Evolutionary conservation across 2,329 filamentous ascomycete species (phyloP).

Genomic region (Ophiosphaerella narmari): DNA sequence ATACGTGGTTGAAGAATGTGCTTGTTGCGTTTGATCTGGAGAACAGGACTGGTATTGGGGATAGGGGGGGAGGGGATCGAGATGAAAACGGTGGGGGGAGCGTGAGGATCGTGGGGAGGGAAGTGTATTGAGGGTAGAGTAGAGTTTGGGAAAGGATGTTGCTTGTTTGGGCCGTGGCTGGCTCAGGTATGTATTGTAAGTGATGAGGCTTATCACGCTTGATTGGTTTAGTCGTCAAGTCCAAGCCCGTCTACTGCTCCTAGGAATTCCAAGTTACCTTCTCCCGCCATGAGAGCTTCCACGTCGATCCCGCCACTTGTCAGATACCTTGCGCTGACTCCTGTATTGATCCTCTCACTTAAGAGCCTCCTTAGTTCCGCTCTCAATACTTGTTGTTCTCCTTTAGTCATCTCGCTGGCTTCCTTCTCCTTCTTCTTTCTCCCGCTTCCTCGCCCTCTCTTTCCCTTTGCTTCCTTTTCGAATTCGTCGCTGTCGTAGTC

Average conservation of each 20-base stretch:
- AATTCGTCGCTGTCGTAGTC: slow-evolving; percentile 93
- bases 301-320: slow-evolving; percentile 85
- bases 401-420: slow-evolving; percentile 70
- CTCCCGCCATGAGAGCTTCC: slow-evolving; percentile 66
- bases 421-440: slow-evolving; percentile 76
- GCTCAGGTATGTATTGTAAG: background rate
- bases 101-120: slow-evolving; percentile 46
- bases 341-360: slow-evolving; percentile 76
- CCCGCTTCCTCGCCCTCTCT: slow-evolving; percentile 68
- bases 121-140: slow-evolving; percentile 5
- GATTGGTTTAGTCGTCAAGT: slow-evolving; percentile 29
- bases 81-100: slow-evolving; percentile 30
- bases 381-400: slow-evolving; percentile 70
- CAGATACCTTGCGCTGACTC: slow-evolving; percentile 85
- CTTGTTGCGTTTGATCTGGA: slow-evolving; percentile 55
- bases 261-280: slow-evolving; percentile 67
- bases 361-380: slow-evolving; percentile 75
- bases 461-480: slow-evolving; percentile 61
- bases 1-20: slow-evolving; percentile 54
- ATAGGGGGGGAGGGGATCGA: background rate
- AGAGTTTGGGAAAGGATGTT: background rate
- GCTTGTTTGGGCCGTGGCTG: background rate
- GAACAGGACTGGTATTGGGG: slow-evolving; percentile 1
- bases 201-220: background rate
- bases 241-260: slow-evolving; percentile 59